Base-by-base conservation (phyloP, 2,329 filamentous ascomycete species). In the Sarocladium oryzae region DNA sequence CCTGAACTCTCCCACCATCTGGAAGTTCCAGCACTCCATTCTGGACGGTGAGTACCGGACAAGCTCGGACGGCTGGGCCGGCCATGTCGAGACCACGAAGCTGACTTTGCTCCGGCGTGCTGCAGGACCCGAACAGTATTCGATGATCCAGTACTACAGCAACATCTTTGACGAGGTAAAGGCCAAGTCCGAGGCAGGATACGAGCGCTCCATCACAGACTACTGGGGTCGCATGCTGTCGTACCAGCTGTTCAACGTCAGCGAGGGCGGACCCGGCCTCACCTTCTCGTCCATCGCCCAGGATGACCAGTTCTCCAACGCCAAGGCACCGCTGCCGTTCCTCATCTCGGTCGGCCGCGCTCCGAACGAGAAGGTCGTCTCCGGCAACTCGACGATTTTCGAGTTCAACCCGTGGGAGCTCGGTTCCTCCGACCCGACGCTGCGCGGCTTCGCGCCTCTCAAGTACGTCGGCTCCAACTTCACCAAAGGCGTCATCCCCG, bases 181-280 rank as follows among this genome's bases (percentile, higher is more conserved):
- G 1, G 57, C 56, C 53, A 74, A 74, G 63, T 59, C 63, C n/a
- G 61, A 67, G 21, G 68, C 68, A 8, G 71, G 70, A 18, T 74
- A 66, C 56, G 63, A 73, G 32, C 80, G 79, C 3, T 86, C 88
- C 8, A 76, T 96, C 52, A 96, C 91, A 0, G 91, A 96, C 70
- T 89, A 89, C 66, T 95, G 90, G 86, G 88, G 88, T 24, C 85
- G 90, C 53, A 88, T 88, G 43, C 76, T 96, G n/a, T 85, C 85
- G 1, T 95, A 86, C 68, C 90, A 96, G 69, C 78, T 96, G 45
- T 79, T 96, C 63, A 87, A 92, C 62, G 86, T 81, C 5, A 77
- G 76, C 1, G 69, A 87, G 54, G 91, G 90, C 35, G 90, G 88
- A 0, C 81, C 85, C 13, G 75, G 73, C 13, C 90, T 86, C 61